Base-by-base conservation (phyloP, 305 asterid genomes). In the Salvia sclarea region DNA sequence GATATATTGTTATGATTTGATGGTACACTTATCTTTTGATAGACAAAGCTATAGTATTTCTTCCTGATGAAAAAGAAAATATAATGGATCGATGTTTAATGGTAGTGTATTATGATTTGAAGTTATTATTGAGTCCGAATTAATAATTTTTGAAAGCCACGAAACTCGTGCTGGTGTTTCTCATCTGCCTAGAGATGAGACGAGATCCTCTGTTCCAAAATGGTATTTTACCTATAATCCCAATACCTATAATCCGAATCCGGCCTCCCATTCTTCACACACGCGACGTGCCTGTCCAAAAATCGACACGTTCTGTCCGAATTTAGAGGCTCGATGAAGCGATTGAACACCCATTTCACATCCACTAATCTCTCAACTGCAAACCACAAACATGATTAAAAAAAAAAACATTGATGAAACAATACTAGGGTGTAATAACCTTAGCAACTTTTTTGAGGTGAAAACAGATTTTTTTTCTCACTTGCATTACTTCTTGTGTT, bases 191-290 rank as follows among this genome's bases (percentile, higher is more conserved):
- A n/a, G n/a, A n/a, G n/a, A n/a, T n/a, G n/a, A 25, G 30, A 25
- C 2, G 30, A 25, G 30, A 25, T 25, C 30, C 30, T 25, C 30
- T 25, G 4, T 55, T 55, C 1, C 41, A 25, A 22, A 52, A 11
- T 24, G 0, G 37, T 28, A 64, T 47, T 41, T 66, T 64, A 92
- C 97, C 88, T 80, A 96, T 97, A 92, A 13, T 83, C 85, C 98
- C 96, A 92, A 72, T 83, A 78, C 55, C 72, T 82, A 75, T 92
- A 92, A 55, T 88, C 88, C 3, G 90, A 83, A 80, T 92, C 97
- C 1, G 64, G 63, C 53, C 96, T 72, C 25, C 97, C 98, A 69
- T 92, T 92, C 85, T 80, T 85, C 3, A 79, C 82, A 66, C 98
- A 92, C 0, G 91, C 73, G 73, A 85, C 82, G 68, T 92, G 96